Evolutionary conservation across 2,329 filamentous ascomycete genomes (phyloP).

Genomic region (Curvularia verruculosa): DNA sequence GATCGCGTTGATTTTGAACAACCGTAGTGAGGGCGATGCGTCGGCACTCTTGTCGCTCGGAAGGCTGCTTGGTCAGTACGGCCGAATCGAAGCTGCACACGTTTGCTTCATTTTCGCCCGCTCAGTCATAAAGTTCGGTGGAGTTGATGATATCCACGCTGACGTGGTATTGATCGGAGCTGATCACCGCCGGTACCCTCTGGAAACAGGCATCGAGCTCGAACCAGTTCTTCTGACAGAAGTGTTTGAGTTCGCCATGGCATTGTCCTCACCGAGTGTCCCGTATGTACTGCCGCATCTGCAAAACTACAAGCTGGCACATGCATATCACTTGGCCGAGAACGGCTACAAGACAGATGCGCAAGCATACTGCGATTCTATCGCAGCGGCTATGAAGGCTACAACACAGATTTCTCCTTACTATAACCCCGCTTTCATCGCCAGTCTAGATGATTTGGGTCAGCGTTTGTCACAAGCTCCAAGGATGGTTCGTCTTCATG

Average conservation of each 20-base stretch:
- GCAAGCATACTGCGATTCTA: slow-evolving; percentile 87
- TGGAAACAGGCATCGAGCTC: slow-evolving; percentile 77
- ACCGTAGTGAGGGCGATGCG: slow-evolving; percentile 80
- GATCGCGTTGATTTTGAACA: slow-evolving; percentile 81
- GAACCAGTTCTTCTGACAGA: slow-evolving; percentile 94
- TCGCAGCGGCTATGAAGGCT: slow-evolving; percentile 74
- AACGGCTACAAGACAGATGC: slow-evolving; percentile 82
- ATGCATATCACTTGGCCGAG: slow-evolving; percentile 83
- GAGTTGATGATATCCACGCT: slow-evolving; percentile 78
- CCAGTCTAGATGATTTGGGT: slow-evolving; percentile 80
- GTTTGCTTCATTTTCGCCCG: slow-evolving; percentile 91
- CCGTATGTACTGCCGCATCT: slow-evolving; percentile 75
- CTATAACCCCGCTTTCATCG: slow-evolving; percentile 76
- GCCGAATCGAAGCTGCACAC: slow-evolving; percentile 87
- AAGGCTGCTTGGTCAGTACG: slow-evolving; percentile 81
- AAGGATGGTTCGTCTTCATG: slow-evolving; percentile 82
- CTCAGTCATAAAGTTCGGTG: slow-evolving; percentile 73
- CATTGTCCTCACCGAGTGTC: slow-evolving; percentile 64
- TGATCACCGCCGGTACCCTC: slow-evolving; percentile 74
- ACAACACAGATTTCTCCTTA: slow-evolving; percentile 87
- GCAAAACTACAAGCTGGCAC: slow-evolving; percentile 87
- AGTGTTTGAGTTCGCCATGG: slow-evolving; percentile 88
- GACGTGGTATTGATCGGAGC: slow-evolving; percentile 85
- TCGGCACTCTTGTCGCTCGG: slow-evolving; percentile 81
- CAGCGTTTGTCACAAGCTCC: slow-evolving; percentile 81